phyloP scores from a whole-genome alignment of 176 grass and related monocot species.

The Panicum miliaceum region DNA sequence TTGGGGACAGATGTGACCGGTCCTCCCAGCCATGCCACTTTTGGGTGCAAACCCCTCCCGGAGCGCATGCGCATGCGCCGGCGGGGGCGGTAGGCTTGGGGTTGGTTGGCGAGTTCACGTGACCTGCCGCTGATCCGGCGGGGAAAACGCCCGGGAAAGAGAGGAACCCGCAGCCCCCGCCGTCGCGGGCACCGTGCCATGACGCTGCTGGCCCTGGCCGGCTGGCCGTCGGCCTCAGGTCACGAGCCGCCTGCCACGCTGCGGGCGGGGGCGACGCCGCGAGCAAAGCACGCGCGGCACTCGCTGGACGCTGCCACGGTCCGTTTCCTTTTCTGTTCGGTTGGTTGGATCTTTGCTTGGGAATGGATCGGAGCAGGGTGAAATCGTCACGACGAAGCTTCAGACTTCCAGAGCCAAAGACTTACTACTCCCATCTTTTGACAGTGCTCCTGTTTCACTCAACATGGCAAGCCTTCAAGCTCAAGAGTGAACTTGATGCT shows the following conservation, averaged over 20 bases:
- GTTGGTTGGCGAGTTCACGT: slow-evolving; percentile 8
- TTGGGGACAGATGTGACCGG: no score
- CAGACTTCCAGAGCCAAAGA: background rate
- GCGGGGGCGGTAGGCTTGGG: background rate
- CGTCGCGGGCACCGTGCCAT: background rate
- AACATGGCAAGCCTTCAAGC: no score
- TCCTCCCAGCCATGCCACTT: no score
- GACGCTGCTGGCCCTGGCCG: background rate
- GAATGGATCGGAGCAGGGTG: background rate
- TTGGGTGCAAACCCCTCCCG: no score
- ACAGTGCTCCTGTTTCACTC: background rate
- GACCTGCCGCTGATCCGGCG: background rate
- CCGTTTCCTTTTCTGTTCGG: background rate
- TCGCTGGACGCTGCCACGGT: background rate
- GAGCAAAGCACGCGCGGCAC: background rate
- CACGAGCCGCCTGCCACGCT: background rate
- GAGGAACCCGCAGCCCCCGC: background rate
- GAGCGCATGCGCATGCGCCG: background rate
- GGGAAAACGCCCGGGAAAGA: background rate
- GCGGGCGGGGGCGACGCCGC: no score
- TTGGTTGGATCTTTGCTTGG: background rate
- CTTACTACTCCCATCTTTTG: background rate
- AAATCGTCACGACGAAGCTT: background rate
- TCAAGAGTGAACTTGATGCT: background rate
- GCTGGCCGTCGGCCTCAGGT: background rate